These are phyloP conservation scores for Cryptosporidium bovis DNA, from an alignment of 169 alveolate species.

Conservation along the genomic window DNA sequence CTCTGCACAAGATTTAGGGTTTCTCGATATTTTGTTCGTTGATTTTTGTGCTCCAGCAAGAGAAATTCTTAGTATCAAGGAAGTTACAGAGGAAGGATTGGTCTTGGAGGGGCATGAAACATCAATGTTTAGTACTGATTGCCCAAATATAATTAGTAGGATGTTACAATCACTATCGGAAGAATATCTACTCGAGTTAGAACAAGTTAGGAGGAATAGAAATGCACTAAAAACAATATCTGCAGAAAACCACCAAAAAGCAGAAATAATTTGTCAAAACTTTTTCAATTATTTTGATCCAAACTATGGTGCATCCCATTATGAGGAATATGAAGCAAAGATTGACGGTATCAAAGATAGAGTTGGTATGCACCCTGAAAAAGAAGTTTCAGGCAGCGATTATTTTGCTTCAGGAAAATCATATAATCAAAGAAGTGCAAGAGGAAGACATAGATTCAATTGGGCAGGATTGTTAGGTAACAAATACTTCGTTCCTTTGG, in stretches of 20 bases:
- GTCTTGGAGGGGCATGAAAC: slow-evolving; percentile 67
- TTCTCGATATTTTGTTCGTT: slow-evolving; percentile 29
- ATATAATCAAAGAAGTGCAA: slow-evolving; percentile 43
- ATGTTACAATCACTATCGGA: slow-evolving; percentile 52
- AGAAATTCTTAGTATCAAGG: slow-evolving; percentile 28
- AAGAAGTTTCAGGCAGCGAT: no score
- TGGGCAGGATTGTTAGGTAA: slow-evolving; percentile 54
- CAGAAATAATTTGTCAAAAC: slow-evolving; percentile 62
- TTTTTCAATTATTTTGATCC: slow-evolving; percentile 43
- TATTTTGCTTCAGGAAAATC: slow-evolving; percentile 18
- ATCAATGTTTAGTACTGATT: slow-evolving; percentile 44
- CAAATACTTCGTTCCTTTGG: slow-evolving; percentile 28
- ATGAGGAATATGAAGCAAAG: slow-evolving; percentile 44
- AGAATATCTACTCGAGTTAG: slow-evolving; percentile 4
- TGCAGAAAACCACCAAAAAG: slow-evolving; percentile 52
- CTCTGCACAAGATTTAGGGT: slow-evolving; percentile 70
- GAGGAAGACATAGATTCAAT: slow-evolving; percentile 31
- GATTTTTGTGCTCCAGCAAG: slow-evolving; percentile 55
- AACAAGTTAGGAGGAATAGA: not conserved
- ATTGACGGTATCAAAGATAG: not conserved
- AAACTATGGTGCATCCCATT: slow-evolving; percentile 61
- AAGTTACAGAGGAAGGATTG: slow-evolving; percentile 59
- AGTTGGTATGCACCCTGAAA: not conserved
- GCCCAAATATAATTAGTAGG: slow-evolving; percentile 41
- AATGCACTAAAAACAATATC: slow-evolving; percentile 2